A percentile compares a stretch with the other conserved stretches of the same genome.
Evolutionary conservation across 2,329 filamentous ascomycete genomes (phyloP).

Genomic region (Neocatenulostroma microsporum): DNA sequence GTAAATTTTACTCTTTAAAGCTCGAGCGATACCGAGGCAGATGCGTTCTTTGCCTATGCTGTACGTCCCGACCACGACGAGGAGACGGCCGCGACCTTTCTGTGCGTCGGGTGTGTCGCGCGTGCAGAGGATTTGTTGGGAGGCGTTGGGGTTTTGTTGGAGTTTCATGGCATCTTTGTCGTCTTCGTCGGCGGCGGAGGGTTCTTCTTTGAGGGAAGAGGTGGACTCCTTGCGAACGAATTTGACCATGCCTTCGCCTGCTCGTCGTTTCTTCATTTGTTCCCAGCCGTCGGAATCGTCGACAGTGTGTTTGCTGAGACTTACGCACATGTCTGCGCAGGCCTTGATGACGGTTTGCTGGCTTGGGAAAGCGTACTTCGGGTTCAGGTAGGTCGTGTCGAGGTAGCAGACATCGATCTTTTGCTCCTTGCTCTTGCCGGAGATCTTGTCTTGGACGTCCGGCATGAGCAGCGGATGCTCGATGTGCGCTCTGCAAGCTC

Average conservation of each 20-base stretch:
- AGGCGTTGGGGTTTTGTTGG: conserved; percentile 23
- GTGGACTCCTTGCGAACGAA: conserved; percentile 49
- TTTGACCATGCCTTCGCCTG: conserved; percentile 52
- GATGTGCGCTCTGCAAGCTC: conserved; percentile 79
- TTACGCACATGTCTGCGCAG: conserved; percentile 81
- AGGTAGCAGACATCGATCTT: conserved; percentile 93
- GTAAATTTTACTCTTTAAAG: conserved; percentile 80
- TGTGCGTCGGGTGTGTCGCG: conserved; percentile 17
- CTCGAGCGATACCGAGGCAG: conserved; percentile 82
- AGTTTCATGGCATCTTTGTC: conserved; percentile 27
- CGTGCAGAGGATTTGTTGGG: conserved; percentile 24
- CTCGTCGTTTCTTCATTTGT: conserved; percentile 47
- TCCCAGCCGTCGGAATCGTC: conserved; percentile 52
- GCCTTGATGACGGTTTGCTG: conserved; percentile 82
- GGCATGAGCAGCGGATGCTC: conserved; percentile 74
- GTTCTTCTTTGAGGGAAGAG: conserved; percentile 31
- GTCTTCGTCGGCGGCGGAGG: conserved; percentile 28
- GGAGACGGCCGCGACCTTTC: conserved; percentile 56
- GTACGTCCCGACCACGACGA: conserved; percentile 93
- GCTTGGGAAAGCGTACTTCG: conserved; percentile 86
- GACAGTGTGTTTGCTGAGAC: conserved; percentile 58
- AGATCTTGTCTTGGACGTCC: conserved; percentile 60
- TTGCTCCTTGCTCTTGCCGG: conserved; percentile 67
- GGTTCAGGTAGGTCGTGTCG: conserved; percentile 94
- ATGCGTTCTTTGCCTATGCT: conserved; percentile 97